These are phyloP conservation scores for Zasmidium angulare DNA, from an alignment of 2,329 filamentous ascomycete genomes.

Conservation along the genomic window DNA sequence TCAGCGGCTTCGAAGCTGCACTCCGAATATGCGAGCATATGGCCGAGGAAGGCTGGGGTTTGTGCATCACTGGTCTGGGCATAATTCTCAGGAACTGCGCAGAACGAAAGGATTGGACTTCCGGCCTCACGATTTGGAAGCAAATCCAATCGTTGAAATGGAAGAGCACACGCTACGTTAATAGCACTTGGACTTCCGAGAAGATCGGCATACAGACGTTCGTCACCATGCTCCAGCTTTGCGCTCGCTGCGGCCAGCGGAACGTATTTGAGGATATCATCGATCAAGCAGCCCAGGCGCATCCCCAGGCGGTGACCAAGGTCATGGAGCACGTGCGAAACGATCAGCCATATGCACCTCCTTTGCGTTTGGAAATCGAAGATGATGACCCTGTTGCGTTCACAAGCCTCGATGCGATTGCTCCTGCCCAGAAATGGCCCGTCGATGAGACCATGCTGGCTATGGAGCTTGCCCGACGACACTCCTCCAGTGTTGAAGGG, in stretches of 20 bases:
- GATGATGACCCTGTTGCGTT: background rate
- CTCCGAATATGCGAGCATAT: slow-evolving; percentile 44
- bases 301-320: background rate
- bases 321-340: background rate
- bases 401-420: background rate
- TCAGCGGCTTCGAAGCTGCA: slow-evolving; percentile 46
- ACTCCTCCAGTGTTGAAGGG: no score
- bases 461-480: background rate
- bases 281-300: slow-evolving; percentile 11
- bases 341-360: background rate
- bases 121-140: slow-evolving; percentile 42
- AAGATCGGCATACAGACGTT: slow-evolving; percentile 19
- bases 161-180: slow-evolving; percentile 14
- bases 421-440: background rate
- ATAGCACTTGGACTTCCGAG: slow-evolving; percentile 4
- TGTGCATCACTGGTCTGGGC: slow-evolving; percentile 41
- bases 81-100: slow-evolving; percentile 44
- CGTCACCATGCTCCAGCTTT: slow-evolving; percentile 28
- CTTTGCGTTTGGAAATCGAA: background rate
- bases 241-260: slow-evolving; percentile 18
- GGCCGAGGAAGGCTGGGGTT: slow-evolving; percentile 47
- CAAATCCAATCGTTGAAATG: slow-evolving; percentile 36
- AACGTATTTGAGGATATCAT: slow-evolving; percentile 18
- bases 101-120: slow-evolving; percentile 37
- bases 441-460: background rate